Percentiles rank a stretch among this genome's conserved stretches.
Conservation (phyloP, 2,329 filamentous ascomycete genomes). For the Cercospora beticola region DNA sequence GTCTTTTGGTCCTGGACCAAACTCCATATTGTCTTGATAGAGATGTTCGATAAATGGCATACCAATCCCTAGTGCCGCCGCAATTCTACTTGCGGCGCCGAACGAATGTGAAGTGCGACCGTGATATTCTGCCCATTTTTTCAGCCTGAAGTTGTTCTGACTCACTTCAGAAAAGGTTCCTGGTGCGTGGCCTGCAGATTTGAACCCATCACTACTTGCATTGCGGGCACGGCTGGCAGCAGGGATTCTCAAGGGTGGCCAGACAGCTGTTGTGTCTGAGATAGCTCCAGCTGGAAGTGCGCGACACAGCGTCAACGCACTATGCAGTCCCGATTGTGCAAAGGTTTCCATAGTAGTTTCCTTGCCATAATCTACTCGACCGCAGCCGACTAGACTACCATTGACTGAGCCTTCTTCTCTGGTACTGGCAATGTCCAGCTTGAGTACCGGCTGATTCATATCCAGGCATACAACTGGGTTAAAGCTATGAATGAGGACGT, state of each 20-base stretch:
- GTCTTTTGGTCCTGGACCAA: conserved; percentile 51
- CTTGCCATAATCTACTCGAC: conserved; percentile 42
- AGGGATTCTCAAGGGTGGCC: conserved; percentile 74
- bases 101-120: conserved; percentile 31
- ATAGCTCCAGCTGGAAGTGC: conserved; percentile 46
- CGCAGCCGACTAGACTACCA: conserved; percentile 18
- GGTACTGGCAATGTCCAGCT: conserved; percentile 39
- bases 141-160: conserved; percentile 69
- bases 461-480: conserved; percentile 69
- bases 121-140: conserved; percentile 71
- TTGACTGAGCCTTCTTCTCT: conserved; percentile 26
- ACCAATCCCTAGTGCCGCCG: conserved; percentile 34
- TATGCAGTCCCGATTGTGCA: conserved; percentile 53
- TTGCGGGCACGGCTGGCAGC: conserved; percentile 58
- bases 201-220: conserved; percentile 47
- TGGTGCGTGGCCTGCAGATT: conserved; percentile 51
- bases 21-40: conserved; percentile 21
- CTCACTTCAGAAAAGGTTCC: conserved; percentile 60
- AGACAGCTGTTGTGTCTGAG: conserved; percentile 50
- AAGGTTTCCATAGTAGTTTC: conserved; percentile 53
- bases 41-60: conserved; percentile 27
- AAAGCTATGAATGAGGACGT: conserved; percentile 33
- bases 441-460: conserved; percentile 67
- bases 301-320: conserved; percentile 66
- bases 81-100: conserved; percentile 26